Percentiles rank a stretch among this genome's conserved stretches.
Conservation (phyloP, 257 asterid species). For the Solanum ahanhuiri region DNA sequence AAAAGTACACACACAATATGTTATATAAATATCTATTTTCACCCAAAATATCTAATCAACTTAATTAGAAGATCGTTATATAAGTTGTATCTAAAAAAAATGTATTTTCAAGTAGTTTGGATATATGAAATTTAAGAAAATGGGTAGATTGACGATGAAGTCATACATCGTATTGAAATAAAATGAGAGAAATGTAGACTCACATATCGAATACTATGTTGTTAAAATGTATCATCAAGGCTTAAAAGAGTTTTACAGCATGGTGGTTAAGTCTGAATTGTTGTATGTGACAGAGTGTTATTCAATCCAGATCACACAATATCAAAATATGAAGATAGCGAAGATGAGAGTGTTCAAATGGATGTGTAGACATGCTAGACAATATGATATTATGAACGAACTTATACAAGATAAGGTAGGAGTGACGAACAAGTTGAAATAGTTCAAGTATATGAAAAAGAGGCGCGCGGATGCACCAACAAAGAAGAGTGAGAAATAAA, state of each 20-base stretch:
- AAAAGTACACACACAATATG: background rate
- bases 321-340: background rate
- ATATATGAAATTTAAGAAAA: background rate
- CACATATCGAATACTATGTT: background rate
- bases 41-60: background rate
- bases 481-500: background rate
- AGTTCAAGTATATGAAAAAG: background rate
- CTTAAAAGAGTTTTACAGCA: background rate
- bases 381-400: background rate
- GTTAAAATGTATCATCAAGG: background rate
- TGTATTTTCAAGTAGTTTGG: background rate
- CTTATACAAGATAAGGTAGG: background rate
- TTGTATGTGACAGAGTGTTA: background rate
- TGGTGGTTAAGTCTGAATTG: background rate
- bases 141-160: background rate
- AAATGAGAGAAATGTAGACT: background rate
- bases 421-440: background rate
- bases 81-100: background rate
- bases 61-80: background rate
- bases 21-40: background rate
- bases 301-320: background rate
- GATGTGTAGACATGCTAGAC: background rate
- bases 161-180: background rate
- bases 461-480: background rate
- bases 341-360: background rate